A percentile compares a stretch with the other conserved stretches of the same genome.
phyloP scores from a whole-genome alignment of 2,329 filamentous ascomycete genomes.

The Septoria petroselini region DNA sequence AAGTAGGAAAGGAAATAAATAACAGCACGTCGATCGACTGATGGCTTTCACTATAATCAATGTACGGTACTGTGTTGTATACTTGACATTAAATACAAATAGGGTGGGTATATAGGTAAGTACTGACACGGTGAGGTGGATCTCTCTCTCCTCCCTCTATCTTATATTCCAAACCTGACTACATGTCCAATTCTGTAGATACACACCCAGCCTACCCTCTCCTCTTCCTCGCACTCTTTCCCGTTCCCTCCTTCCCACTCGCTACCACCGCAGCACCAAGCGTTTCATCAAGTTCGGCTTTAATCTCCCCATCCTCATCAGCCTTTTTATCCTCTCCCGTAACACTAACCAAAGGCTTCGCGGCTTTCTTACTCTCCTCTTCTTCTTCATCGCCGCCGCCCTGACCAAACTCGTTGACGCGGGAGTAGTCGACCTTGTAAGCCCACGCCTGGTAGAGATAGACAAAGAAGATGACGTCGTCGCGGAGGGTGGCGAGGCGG shows the following conservation, averaged over 20 bases:
- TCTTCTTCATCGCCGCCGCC: slow-evolving; percentile 83
- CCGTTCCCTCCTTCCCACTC: slow-evolving; percentile 13
- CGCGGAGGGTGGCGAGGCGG: slow-evolving; percentile 83
- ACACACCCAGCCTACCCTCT: too few species aligned
- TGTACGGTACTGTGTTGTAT: too few species aligned
- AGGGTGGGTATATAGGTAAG: too few species aligned
- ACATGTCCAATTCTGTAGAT: too few species aligned
- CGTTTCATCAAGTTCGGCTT: slow-evolving; percentile 24
- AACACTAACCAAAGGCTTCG: slow-evolving; percentile 39
- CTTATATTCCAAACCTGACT: too few species aligned
- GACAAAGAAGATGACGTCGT: slow-evolving; percentile 97
- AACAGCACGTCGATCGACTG: too few species aligned
- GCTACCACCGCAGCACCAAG: slow-evolving; percentile 9
- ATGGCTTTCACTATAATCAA: too few species aligned
- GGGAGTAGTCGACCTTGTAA: slow-evolving; percentile 85
- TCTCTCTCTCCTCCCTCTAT: too few species aligned
- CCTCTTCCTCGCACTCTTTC: slow-evolving; percentile 10
- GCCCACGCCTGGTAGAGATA: slow-evolving; percentile 93
- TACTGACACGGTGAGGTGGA: too few species aligned
- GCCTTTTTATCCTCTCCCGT: too few species aligned
- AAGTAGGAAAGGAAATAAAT: too few species aligned
- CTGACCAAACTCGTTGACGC: slow-evolving; percentile 97
- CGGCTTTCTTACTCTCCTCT: slow-evolving; percentile 48
- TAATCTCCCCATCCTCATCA: slow-evolving; percentile 26
- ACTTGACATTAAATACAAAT: too few species aligned